phyloP scores from a whole-genome alignment of 2,329 filamentous ascomycete species.

The Coleophoma crateriformis region DNA sequence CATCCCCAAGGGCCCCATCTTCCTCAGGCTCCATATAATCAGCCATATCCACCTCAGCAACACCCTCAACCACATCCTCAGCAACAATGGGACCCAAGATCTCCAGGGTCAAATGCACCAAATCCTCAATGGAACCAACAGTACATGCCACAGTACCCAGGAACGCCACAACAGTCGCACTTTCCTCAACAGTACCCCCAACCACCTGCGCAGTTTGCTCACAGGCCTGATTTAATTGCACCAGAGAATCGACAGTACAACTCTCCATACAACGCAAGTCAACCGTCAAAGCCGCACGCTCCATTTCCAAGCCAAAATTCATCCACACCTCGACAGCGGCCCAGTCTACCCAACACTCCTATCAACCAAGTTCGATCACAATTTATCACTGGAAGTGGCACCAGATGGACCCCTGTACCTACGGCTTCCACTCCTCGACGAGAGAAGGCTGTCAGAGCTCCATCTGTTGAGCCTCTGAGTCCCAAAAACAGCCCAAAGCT shows the following conservation, averaged over 20 bases:
- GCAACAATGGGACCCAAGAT: constrained; percentile 5
- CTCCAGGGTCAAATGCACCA: constrained; percentile 14
- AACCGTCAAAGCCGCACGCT: constrained; percentile 12
- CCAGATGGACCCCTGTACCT: constrained; percentile 52
- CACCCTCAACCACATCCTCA: constrained; percentile 29
- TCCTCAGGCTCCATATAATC: constrained; percentile 10
- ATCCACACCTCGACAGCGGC: constrained; percentile 9
- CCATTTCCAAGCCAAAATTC: constrained; percentile 3
- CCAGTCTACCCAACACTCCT: constrained; percentile 21
- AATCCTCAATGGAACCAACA: constrained; percentile 14
- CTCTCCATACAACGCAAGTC: constrained; percentile 25
- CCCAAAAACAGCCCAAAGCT: constrained; percentile 32
- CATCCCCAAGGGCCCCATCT: constrained; percentile 2
- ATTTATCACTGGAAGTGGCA: constrained; percentile 34
- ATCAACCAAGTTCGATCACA: constrained; percentile 7
- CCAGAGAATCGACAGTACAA: constrained; percentile 24
- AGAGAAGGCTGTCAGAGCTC: constrained; percentile 34
- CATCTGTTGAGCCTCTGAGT: constrained; percentile 53
- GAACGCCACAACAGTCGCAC: constrained; percentile 3
- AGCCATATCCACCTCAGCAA: constrained; percentile 19
- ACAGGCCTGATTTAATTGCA: constrained; percentile 13
- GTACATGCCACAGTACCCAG: constrained; percentile 11
- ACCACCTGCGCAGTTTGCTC: constrained; percentile 13
- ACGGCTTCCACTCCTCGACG: constrained; percentile 51
- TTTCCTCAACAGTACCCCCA: constrained; percentile 1